Evolutionary conservation across 2,329 filamentous ascomycete genomes (phyloP).

Genomic region (Cyphellophora attinorum): DNA sequence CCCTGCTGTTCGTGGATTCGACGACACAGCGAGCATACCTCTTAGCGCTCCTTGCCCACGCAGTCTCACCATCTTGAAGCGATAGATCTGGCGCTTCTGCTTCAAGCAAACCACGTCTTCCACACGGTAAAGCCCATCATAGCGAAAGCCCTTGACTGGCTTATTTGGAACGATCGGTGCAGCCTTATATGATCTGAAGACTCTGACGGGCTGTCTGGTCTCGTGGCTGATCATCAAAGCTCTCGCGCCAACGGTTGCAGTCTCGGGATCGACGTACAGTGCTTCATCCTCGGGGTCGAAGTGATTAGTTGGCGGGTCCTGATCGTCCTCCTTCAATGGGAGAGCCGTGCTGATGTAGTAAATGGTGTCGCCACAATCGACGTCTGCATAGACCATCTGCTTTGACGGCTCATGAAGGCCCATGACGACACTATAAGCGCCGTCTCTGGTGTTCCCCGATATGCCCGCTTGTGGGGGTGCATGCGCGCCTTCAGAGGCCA

Average conservation of each 20-base stretch:
- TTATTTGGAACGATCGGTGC: constrained; percentile 28
- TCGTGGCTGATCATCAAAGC: constrained; percentile 31
- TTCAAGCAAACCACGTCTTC: constrained; percentile 29
- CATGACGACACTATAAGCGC: constrained; percentile 48
- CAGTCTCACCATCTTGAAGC: constrained; percentile 42
- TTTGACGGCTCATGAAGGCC: constrained; percentile 19
- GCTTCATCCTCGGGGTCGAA: constrained; percentile 10
- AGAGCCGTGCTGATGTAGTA: constrained; percentile 42
- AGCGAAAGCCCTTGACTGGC: constrained; percentile 42
- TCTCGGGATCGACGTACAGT: neutral
- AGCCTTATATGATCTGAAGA: constrained; percentile 37
- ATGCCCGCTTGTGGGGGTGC: constrained; percentile 30
- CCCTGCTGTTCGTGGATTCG: no score
- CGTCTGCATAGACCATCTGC: constrained; percentile 36
- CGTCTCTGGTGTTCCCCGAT: constrained; percentile 32
- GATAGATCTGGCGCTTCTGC: constrained; percentile 29
- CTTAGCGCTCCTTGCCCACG: constrained; percentile 18
- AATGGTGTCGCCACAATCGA: constrained; percentile 40
- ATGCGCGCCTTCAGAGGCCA: constrained; percentile 21
- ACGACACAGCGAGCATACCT: no score
- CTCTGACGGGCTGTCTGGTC: constrained; percentile 34
- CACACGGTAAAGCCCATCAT: constrained; percentile 49
- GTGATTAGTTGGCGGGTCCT: constrained; percentile 12
- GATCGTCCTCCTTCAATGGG: constrained; percentile 19
- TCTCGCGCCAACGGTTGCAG: constrained; percentile 25